These are phyloP conservation scores for Candida gorgasii DNA, from an alignment of 805 yeast genomes.

Conservation along the genomic window DNA sequence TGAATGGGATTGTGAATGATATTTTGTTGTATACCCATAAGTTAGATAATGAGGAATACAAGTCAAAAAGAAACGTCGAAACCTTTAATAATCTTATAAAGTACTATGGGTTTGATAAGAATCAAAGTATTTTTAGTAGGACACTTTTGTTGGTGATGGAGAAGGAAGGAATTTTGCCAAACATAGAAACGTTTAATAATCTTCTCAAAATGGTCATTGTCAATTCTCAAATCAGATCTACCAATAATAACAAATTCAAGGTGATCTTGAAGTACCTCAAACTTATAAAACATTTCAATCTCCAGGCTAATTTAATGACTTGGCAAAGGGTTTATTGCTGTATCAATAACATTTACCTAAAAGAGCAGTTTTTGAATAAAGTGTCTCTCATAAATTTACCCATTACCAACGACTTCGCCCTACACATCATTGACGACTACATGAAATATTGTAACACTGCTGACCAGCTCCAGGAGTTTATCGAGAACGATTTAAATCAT, in stretches of 20 bases:
- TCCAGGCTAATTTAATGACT: slow-evolving; percentile 34
- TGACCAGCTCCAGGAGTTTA: slow-evolving; percentile 30
- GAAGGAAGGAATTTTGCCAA: slow-evolving; percentile 41
- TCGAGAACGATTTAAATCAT: slow-evolving; percentile 34
- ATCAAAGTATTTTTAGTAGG: slow-evolving; percentile 42
- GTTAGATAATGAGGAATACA: slow-evolving; percentile 30
- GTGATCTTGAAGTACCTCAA: slow-evolving; percentile 32
- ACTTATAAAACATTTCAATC: slow-evolving; percentile 24
- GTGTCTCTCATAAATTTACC: slow-evolving; percentile 35
- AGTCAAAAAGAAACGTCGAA: slow-evolving; percentile 30
- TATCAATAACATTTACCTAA: slow-evolving; percentile 38
- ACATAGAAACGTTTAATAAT: slow-evolving; percentile 40
- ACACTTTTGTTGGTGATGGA: slow-evolving; percentile 41
- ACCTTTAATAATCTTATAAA: slow-evolving; percentile 42
- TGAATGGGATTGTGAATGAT: slow-evolving; percentile 37
- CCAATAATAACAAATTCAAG: slow-evolving; percentile 30
- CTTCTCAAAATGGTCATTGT: slow-evolving; percentile 31
- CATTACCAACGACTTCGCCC: slow-evolving; percentile 29
- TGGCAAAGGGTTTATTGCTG: slow-evolving; percentile 40
- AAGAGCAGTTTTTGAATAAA: slow-evolving; percentile 35
- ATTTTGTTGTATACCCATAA: slow-evolving; percentile 40
- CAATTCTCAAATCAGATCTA: slow-evolving; percentile 34
- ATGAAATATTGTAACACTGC: slow-evolving; percentile 27
- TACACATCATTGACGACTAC: slow-evolving; percentile 37
- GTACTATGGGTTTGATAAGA: slow-evolving; percentile 40